A percentile compares a stretch with the other conserved stretches of the same genome.
Conservation (phyloP, 352 stramenopile genomes). For the Elongisporangium prolatum region DNA sequence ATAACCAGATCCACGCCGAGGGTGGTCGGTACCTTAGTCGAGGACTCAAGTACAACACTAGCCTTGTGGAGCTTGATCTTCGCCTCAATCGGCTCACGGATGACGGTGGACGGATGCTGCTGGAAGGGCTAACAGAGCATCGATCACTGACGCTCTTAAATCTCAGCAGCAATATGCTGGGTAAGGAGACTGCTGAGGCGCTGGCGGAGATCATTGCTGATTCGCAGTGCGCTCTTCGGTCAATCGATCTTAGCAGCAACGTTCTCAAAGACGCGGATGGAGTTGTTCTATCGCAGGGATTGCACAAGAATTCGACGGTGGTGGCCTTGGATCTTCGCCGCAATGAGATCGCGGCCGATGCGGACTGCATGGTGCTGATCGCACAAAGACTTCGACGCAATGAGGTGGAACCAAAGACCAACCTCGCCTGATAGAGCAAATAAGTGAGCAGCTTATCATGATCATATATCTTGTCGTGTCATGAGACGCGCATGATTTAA, state of each 20-base stretch:
- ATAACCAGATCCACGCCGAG: conserved; percentile 93
- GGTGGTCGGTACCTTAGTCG: conserved; percentile 87
- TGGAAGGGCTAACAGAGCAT: conserved; percentile 81
- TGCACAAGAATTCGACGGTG: conserved; percentile 57
- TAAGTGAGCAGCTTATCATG: not conserved
- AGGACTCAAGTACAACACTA: conserved; percentile 88
- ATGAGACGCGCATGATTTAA: conserved; percentile 57
- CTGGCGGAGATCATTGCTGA: conserved; percentile 73
- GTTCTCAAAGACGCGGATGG: conserved; percentile 54
- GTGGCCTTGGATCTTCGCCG: conserved; percentile 73
- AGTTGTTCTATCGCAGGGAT: conserved; percentile 45
- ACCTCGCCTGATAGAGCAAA: not conserved
- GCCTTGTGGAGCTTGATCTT: conserved; percentile 87
- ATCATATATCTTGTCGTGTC: conserved; percentile 18
- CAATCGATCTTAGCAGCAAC: conserved; percentile 85
- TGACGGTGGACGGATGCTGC: conserved; percentile 83
- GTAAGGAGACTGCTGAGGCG: conserved; percentile 59
- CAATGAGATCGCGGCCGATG: conserved; percentile 67
- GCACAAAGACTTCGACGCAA: conserved; percentile 72
- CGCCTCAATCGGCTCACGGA: conserved; percentile 90
- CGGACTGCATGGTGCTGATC: conserved; percentile 55
- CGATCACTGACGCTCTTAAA: conserved; percentile 70
- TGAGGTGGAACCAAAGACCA: conserved; percentile 50
- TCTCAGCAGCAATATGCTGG: conserved; percentile 80
- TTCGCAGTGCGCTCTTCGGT: conserved; percentile 47